Base-by-base conservation (phyloP, 164 flowering plant genomes). In the Annona cherimola region DNA sequence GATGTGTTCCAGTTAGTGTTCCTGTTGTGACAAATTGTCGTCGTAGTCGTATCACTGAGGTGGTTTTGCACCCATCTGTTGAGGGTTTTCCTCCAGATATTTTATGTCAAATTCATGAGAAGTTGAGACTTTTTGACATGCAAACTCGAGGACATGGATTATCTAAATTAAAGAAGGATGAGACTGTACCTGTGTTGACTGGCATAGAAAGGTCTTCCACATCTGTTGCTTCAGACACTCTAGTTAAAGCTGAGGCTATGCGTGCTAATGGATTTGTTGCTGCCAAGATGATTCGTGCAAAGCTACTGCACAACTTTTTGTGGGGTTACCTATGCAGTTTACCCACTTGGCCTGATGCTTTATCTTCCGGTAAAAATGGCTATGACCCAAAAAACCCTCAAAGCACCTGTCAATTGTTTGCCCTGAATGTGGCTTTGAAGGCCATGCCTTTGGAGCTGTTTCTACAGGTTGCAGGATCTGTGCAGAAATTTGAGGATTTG, bases 401-500 rank as follows among this genome's bases (percentile, higher is more conserved):
- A 78, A 90, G 91, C 77, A 77, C 84, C 61, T 84, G 82, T 79
- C 82, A 76, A 73, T 71, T 84, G 76, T 88, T 96, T 80, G 75
- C 81, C n/a, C 72, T 90, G 68, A 88, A 88, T 76, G 80, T 69
- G 46, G 91, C 91, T 65, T 73, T 89, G 55, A 90, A 83, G 83
- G 89, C 89, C 66, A 90, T 93, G 83, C 98, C 98, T 57, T 79
- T 96, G 76, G 97, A 93, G 81, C 81, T 96, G 54, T 93, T 91
- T 84, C 77, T 89, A 72, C 96, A 93, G 79, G 90, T 92, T 70
- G 92, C 82, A 20, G 98, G 98, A 3, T 86, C 94, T 59, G 73
- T 87, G 63, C 71, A 78, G 20, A 87, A 79, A 54, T 78, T 83
- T 79, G 96, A 82, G 72, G 85, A 85, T 78, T 76, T 87, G 86